Evolutionary conservation across 805 yeast species (phyloP), one percentile per base, ranked within the genome.

Genomic region (Maudiozyma saulgeensis): DNA sequence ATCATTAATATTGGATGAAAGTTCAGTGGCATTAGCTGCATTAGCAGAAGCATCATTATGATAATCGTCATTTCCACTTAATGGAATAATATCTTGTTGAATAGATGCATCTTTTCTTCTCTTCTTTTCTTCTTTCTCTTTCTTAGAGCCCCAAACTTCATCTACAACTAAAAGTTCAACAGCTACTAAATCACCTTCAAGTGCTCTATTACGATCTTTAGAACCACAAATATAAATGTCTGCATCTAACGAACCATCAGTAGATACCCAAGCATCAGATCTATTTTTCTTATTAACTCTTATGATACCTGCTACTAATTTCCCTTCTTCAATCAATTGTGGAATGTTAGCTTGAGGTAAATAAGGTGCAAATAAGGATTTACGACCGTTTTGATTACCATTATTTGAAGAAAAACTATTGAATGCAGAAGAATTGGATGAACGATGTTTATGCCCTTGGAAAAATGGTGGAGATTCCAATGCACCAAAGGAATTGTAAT

Each of bases 211-310:
- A 66, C 99, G 85, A 68, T 93, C 99, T 66, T 93, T 93, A 11
- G 98, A 90, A 11, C 99, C 99, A 72, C 98, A 93, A 56, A 93
- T 93, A 63, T 89, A 93, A 53, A 93, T 88, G 67, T 93, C 99
- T 0, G 99, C 95, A 68, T 93, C 99, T 54, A 93, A 76, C 32
- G 90, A 77, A 1, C 96, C 96, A 65, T 90, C 97, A 0, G 98
- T 91, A 6, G 96, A 81, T n/a, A 93, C 98, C 69, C 95, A 93
- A 0, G 99, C 99, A 69, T 93, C 98, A 1, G 96, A 88, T 59
- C 99, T 77, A 66, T 93, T 93, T 68, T 93, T 93, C 68, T 89
- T 90, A 70, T 93, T 93, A 42, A 93, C 99, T 56, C 99, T 78
- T 59, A 93, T 73, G 26, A 84, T 84, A 58, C 99, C 99, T 3